These are phyloP conservation scores for Artemisia tridentata DNA, from an alignment of 129 eudicot species.

Conservation along the genomic window DNA sequence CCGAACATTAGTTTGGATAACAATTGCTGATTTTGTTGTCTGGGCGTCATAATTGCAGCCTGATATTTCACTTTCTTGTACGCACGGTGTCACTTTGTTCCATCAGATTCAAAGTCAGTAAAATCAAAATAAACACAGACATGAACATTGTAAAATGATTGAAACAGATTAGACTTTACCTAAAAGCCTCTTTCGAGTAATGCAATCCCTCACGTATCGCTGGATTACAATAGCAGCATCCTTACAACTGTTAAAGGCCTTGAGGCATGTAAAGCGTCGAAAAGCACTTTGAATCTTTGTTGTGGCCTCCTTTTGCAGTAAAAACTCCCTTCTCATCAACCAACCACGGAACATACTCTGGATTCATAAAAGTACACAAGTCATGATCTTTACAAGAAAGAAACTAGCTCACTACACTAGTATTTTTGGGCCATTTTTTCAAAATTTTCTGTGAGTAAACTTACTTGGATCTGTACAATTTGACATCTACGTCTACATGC, in stretches of 20 bases:
- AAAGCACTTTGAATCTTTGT: conserved; percentile 50
- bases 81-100: conserved; percentile 38
- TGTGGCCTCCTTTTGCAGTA: conserved; percentile 52
- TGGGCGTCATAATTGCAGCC: conserved; percentile 17
- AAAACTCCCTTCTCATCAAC: conserved; percentile 51
- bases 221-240: conserved; percentile 63
- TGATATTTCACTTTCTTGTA: conserved; percentile 14
- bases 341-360: conserved; percentile 72
- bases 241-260: conserved; percentile 32
- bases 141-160: not conserved
- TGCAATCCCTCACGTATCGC: conserved; percentile 45
- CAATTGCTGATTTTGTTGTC: conserved; percentile 40
- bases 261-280: conserved; percentile 34
- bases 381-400: not conserved
- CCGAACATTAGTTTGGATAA: conserved; percentile 65
- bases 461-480: conserved; percentile 40
- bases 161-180: conserved; percentile 32
- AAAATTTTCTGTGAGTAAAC: too few species aligned
- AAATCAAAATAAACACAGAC: conserved; percentile 8
- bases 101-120: conserved; percentile 13
- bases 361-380: conserved; percentile 17
- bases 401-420: too few species aligned
- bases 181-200: conserved; percentile 47
- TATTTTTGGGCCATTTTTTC: too few species aligned
- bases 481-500: conserved; percentile 31